phyloP scores from a whole-genome alignment of 2,329 filamentous ascomycete species.

The Aspergillus pseudoviridinutans region DNA sequence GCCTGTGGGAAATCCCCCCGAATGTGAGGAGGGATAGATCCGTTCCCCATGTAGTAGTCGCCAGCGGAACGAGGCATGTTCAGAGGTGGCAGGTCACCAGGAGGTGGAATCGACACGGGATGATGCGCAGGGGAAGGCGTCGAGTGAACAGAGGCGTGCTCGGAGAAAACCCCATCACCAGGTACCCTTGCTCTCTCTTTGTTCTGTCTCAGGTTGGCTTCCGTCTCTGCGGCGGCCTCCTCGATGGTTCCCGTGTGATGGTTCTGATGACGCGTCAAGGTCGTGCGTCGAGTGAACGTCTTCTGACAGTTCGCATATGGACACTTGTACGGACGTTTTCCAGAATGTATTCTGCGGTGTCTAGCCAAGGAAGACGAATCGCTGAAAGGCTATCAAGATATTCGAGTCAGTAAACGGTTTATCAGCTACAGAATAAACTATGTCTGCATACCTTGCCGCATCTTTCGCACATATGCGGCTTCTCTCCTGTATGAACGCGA shows the following conservation, averaged over 20 bases:
- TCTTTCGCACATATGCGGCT: constrained; percentile 95
- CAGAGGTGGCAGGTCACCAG: constrained; percentile 67
- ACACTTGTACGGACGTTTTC: constrained; percentile 95
- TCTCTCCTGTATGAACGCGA: constrained; percentile 94
- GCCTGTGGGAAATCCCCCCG: constrained; percentile 68
- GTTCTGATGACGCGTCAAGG: constrained; percentile 90
- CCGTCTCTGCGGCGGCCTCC: constrained; percentile 84
- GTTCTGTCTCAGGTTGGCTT: constrained; percentile 68
- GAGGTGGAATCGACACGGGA: constrained; percentile 70
- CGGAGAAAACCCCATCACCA: constrained; percentile 42
- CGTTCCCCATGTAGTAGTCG: constrained; percentile 76
- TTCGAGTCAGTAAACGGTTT: background rate
- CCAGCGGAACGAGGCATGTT: constrained; percentile 64
- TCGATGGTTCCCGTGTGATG: constrained; percentile 94
- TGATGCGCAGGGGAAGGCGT: constrained; percentile 82
- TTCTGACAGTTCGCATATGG: constrained; percentile 97
- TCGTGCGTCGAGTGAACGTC: constrained; percentile 94
- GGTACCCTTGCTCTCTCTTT: constrained; percentile 35
- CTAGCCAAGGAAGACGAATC: constrained; percentile 92
- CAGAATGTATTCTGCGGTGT: constrained; percentile 91
- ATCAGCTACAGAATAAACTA: background rate
- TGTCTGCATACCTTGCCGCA: constrained; percentile 76
- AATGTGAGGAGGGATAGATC: constrained; percentile 76
- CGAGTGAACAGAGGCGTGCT: constrained; percentile 46
- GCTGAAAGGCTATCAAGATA: constrained; percentile 70